phyloP scores from a whole-genome alignment of 2,329 filamentous ascomycete species.

The Trichoderma endophyticum region DNA sequence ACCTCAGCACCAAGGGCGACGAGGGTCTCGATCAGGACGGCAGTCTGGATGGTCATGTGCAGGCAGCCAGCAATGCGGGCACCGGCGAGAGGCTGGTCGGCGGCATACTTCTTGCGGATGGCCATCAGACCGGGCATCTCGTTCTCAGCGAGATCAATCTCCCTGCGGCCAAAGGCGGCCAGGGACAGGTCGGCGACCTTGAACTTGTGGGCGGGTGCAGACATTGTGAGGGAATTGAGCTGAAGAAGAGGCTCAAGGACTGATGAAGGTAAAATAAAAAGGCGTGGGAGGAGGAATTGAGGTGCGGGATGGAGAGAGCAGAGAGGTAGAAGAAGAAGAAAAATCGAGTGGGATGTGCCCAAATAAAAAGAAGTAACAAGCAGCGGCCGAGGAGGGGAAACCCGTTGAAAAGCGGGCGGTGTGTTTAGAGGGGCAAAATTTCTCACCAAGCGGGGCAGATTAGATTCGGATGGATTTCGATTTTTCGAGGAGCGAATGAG shows the following conservation, averaged over 20 bases:
- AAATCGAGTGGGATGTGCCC: slow-evolving; percentile 2
- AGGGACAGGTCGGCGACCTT: slow-evolving; percentile 98
- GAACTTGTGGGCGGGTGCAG: slow-evolving; percentile 86
- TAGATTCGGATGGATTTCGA: background rate
- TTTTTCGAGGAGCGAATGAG: background rate
- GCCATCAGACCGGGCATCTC: slow-evolving; percentile 98
- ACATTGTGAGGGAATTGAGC: slow-evolving; percentile 43
- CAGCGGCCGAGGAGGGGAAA: slow-evolving; percentile 13
- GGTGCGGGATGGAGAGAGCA: slow-evolving; percentile 23
- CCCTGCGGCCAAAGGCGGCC: slow-evolving; percentile 96
- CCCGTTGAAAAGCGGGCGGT: slow-evolving; percentile 25
- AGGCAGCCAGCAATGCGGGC: slow-evolving; percentile 96
- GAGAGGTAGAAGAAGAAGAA: slow-evolving; percentile 20
- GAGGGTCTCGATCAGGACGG: slow-evolving; percentile 98
- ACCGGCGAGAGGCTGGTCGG: slow-evolving; percentile 89
- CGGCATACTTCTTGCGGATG: slow-evolving; percentile 86
- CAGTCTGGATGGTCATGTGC: slow-evolving; percentile 99
- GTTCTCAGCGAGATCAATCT: slow-evolving; percentile 96
- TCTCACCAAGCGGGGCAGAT: slow-evolving; percentile 21
- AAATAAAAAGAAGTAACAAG: background rate
- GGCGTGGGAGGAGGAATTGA: background rate
- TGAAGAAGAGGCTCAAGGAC: slow-evolving; percentile 23
- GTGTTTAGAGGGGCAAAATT: slow-evolving; percentile 33
- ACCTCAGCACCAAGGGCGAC: slow-evolving; percentile 93
- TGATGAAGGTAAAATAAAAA: background rate